Evolutionary conservation across 1,284 basidiomycete genomes (phyloP), one percentile per base, ranked within the genome.

Genomic region (Cystobasidium pallidum): DNA sequence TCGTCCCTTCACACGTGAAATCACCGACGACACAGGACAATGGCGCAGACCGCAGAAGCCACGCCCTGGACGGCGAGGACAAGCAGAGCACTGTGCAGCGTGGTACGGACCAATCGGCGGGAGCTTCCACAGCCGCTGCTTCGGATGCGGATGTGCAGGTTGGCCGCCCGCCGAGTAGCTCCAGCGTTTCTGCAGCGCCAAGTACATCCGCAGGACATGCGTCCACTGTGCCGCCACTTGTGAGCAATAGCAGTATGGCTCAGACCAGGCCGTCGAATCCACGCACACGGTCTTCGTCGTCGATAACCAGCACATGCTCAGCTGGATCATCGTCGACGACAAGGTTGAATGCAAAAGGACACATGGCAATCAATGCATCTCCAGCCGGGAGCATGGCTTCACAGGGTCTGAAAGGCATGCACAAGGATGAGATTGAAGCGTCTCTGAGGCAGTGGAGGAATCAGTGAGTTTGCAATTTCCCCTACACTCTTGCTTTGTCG

Each of bases 341-440:
- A 54, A 66, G 24, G 49, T 17, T 36, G n/a, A 45, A 26, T 41
- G 24, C 47, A 45, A 45, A 45, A 45, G 43, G 43, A 3, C 43
- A 45, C 43, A 41, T 41, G 8, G 28, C 62, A 17, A 34, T 21
- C 8, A 45, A 41, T 17, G 28, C 64, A 24, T 54, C 64, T n/a
- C 52, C 64, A 34, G 49, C 52, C 13, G 39, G 51, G 8, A 66
- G 64, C n/a, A 28, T 51, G 3, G 47, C 43, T n/a, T 30, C 39
- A 10, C 24, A 30, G 2, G 51, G 64, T 21, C 1, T 24, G 21
- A 52, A 55, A 41, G 52, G 49, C 15, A 39, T 54, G n/a, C 64
- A 66, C 19, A 51, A 54, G 32, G 68, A 71, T 30, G 68, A 71
- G 45, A 71, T 71, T 63, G 68, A 71, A 59, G 45, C 68, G 3